These are phyloP conservation scores for Mycena albidolilacea DNA, from an alignment of 768 basidiomycete species.

Conservation along the genomic window DNA sequence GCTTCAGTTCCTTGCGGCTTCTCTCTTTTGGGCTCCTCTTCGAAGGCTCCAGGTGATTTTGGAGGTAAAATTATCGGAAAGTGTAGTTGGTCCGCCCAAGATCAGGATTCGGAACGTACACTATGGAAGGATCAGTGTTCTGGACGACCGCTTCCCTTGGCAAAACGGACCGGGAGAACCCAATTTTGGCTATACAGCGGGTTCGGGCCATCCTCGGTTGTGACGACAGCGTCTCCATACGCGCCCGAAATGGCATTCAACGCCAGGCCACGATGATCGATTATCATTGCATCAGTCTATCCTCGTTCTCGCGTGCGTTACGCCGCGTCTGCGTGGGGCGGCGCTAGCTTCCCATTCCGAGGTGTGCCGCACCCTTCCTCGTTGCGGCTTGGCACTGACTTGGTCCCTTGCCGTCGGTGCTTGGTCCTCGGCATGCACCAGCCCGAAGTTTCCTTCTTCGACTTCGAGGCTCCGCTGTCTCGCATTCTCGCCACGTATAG, in stretches of 20 bases:
- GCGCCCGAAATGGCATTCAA: conserved; percentile 2
- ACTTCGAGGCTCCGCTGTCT: not conserved
- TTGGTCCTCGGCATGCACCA: not conserved
- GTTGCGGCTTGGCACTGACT: not conserved
- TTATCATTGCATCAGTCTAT: not conserved
- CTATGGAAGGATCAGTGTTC: no score
- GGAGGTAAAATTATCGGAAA: no score
- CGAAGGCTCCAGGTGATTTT: no score
- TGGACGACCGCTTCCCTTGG: no score
- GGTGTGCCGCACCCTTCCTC: not conserved
- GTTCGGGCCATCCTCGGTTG: not conserved
- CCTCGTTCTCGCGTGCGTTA: not conserved
- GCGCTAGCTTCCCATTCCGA: not conserved
- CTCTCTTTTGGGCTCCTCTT: no score
- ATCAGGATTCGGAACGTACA: no score
- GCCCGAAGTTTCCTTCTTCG: not conserved
- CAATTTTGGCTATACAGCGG: no score
- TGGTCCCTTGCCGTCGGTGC: not conserved
- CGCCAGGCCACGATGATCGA: not conserved
- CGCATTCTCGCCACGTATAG: not conserved
- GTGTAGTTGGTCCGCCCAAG: no score
- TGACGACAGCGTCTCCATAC: not conserved
- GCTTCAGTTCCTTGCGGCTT: no score
- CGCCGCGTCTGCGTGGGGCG: not conserved
- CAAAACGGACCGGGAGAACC: no score